Conservation (phyloP, 2,329 filamentous ascomycete genomes). For the Colletotrichum echinochloae region DNA sequence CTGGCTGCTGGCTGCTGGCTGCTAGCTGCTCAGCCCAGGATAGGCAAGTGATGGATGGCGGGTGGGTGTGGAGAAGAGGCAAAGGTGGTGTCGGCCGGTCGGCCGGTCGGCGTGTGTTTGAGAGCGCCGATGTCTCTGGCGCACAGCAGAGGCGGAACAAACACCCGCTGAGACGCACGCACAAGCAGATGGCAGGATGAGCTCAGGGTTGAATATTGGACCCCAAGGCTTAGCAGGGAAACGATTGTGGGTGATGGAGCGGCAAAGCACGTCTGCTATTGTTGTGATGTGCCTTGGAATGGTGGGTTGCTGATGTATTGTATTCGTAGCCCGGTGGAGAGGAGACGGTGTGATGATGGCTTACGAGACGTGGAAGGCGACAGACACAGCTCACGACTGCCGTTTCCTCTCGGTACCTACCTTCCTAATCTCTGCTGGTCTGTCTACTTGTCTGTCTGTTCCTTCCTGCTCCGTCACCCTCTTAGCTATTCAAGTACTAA, state of each 20-base stretch:
- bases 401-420: background rate
- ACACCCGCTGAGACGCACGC: slow-evolving; percentile 2
- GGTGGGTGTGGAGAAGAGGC: slow-evolving; percentile 36
- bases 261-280: slow-evolving; percentile 12
- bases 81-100: slow-evolving; percentile 22
- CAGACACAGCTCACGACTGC: background rate
- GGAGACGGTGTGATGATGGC: slow-evolving; percentile 1
- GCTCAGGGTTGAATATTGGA: background rate
- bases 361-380: slow-evolving; percentile 8
- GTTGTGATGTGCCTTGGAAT: background rate
- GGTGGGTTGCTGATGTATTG: slow-evolving; percentile 19
- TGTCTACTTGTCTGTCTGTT: background rate
- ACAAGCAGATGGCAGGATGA: background rate
- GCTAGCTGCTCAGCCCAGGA: slow-evolving; percentile 2
- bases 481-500: too few relatives aligned
- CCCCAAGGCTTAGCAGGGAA: background rate
- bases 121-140: slow-evolving; percentile 11
- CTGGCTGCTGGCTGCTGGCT: slow-evolving; percentile 12
- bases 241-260: slow-evolving; percentile 9
- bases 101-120: slow-evolving; percentile 30
- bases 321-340: slow-evolving; percentile 15
- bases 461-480: background rate
- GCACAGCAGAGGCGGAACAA: background rate
- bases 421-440: background rate
- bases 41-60: slow-evolving; percentile 27